Evolutionary conservation across 2,329 filamentous ascomycete species (phyloP), one percentile per base, ranked within the genome.

Genomic region (Diaporthe eres): DNA sequence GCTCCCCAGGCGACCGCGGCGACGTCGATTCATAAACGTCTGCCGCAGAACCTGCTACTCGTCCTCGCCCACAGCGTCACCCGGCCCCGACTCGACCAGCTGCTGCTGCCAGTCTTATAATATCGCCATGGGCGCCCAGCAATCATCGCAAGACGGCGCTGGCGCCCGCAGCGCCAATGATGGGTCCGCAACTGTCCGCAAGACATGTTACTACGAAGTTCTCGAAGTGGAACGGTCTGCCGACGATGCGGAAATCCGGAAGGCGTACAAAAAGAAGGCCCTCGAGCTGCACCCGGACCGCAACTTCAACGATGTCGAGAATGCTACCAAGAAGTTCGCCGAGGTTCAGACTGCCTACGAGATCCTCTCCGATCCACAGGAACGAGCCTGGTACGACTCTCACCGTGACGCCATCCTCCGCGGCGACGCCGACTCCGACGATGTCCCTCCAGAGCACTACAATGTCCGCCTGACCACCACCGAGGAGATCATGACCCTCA

Each of bases 311-410:
- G 93, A 98, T 81, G 92, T 94, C 77, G 95, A 97, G 81, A 90
- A 92, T 78, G 93, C 96, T 3, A 99, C 97, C 1, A 90, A 88
- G 79, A 92, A 93, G 71, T 99, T 99, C 82, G 95, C 97, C 68
- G 95, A 98, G 82, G 90, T 98, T 39, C 96, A 98, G 83, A 90
- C 95, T 49, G 97, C 97, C 63, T 98, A 99, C 83, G 95, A 98
- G 83, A 92, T 99, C n/a, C 90, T 99, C 1, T 98, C 96, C 2
- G 97, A 99, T 83, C 92, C 95, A 15, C 96, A 99, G 83, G 97
- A 99, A 84, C 92, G 97, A 79, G 94, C 96, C 44, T 99, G 97
- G 97, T 99, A 99, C 86, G 96, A 99, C 85, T 95, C 95, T 3
- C 97, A 99, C 82, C 93, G 95, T 77, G 93, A 95, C 79, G 92